Base-by-base conservation (phyloP, 2,329 filamentous ascomycete species). In the Intubia oerlemansii region DNA sequence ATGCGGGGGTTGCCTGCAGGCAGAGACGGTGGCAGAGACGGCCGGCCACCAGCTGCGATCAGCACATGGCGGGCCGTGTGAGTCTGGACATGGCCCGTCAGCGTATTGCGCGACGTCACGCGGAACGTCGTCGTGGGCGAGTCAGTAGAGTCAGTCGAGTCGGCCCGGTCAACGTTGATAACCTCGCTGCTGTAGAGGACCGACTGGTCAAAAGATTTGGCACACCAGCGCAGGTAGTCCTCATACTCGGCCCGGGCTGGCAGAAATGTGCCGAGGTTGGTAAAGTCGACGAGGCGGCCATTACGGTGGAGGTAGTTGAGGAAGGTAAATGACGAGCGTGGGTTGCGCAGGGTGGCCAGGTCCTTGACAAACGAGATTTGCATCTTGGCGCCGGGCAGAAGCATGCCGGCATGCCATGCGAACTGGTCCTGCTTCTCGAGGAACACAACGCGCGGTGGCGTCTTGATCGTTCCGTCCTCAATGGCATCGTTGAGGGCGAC, bases 361-460 rank as follows among this genome's bases (percentile, higher is more conserved):
- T 95, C 85, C 55, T 95, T 95, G 54, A 95, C 65, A 56, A 92
- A 95, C 8, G 80, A 90, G 41, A 95, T 95, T 48, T 95, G 85
- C 85, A 95, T 95, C 53, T 77, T 82, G 29, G 84, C 79, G 5
- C 82, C 84, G 0, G 82, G 80, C 4, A 95, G 65, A 34, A 93
- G 68, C 85, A 95, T 95, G 34, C 85, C 85, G 1, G 81, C 72
- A 50, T 95, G 85, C 85, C 85, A 95, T 33, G 77, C 69, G 45
- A 95, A 95, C 27, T 62, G 55, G 18, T 58, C 44, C 51, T 95
- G 85, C 49, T 78, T 76, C 56, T 95, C 85, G 15, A 95, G 53
- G 51, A 93, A 95, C 25, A 79, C 63, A 4, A 91, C 71, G 46
- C 77, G 81, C 13, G 34, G 36, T 27, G 80, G 77, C 6, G 53